Evolutionary conservation across 2,329 filamentous ascomycete genomes (phyloP).

Genomic region (Tolypocladium paradoxum): DNA sequence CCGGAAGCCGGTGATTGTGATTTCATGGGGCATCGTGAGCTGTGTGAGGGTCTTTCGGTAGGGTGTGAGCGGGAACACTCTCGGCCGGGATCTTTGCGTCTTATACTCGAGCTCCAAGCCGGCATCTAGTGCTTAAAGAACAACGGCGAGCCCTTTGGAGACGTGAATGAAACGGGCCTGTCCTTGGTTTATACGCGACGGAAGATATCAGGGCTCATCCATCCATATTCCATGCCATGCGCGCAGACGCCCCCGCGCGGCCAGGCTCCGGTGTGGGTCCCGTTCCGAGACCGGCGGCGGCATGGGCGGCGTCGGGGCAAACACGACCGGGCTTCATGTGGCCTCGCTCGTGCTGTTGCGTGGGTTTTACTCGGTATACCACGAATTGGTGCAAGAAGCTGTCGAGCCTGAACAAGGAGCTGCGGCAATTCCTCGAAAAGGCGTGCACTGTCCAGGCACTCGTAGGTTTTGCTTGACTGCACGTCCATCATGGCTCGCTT

Average conservation of each 20-base stretch:
- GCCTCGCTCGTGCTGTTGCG: too few species aligned
- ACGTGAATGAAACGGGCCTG: not conserved
- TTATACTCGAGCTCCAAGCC: not conserved
- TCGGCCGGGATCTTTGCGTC: not conserved
- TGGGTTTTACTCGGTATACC: too few species aligned
- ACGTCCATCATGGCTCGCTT: too few species aligned
- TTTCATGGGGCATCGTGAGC: constrained; percentile 23
- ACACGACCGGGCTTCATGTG: too few species aligned
- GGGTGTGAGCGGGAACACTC: not conserved
- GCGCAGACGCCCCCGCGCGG: not conserved
- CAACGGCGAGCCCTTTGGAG: not conserved
- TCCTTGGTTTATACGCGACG: not conserved
- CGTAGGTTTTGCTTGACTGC: too few species aligned
- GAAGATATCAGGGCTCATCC: not conserved
- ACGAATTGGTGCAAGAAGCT: too few species aligned
- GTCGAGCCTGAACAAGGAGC: too few species aligned
- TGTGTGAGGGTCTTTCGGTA: too few species aligned
- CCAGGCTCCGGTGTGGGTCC: not conserved
- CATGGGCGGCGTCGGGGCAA: not conserved
- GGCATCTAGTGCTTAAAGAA: not conserved
- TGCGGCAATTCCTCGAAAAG: too few species aligned
- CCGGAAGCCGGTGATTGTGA: constrained; percentile 62
- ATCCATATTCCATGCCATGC: too few species aligned
- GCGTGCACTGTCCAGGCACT: too few species aligned
- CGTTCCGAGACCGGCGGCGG: not conserved